phyloP scores from a whole-genome alignment of 345 rosid genomes.

The Lepidium sativum region DNA sequence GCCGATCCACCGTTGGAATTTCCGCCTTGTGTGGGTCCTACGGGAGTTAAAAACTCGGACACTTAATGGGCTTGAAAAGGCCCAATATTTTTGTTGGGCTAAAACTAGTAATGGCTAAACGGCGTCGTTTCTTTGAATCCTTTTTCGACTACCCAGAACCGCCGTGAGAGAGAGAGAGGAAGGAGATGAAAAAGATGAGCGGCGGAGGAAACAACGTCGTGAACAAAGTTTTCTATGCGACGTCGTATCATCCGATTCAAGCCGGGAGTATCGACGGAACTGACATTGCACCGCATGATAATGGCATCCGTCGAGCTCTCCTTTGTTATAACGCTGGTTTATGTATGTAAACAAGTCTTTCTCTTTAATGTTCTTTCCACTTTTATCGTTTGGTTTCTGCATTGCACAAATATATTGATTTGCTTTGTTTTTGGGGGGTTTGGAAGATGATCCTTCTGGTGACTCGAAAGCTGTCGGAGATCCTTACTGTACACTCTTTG shows the following conservation, averaged over 20 bases:
- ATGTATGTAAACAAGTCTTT: constrained; percentile 54
- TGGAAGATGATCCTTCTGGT: constrained; percentile 70
- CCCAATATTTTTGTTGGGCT: not conserved
- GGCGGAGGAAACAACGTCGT: constrained; percentile 26
- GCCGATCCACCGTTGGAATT: constrained; percentile 13
- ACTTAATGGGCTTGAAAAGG: not conserved
- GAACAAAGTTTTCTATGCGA: constrained; percentile 80
- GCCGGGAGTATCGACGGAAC: constrained; percentile 96
- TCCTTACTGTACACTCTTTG: constrained; percentile 72
- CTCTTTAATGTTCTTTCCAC: not conserved
- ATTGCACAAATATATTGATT: not conserved
- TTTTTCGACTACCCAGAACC: not conserved
- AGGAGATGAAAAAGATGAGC: constrained; percentile 2
- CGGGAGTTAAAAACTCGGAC: not conserved
- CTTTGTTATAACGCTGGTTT: constrained; percentile 81
- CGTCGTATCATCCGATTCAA: constrained; percentile 88
- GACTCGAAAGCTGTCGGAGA: constrained; percentile 71
- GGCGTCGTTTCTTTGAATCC: not conserved
- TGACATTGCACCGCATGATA: constrained; percentile 70
- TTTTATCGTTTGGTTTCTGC: not conserved
- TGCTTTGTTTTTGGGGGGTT: not conserved
- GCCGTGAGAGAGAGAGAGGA: constrained; percentile 3
- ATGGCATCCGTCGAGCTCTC: constrained; percentile 66
- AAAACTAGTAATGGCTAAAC: not conserved
- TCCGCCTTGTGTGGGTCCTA: constrained; percentile 24